Evolutionary conservation across 495 filamentous ascomycete species (phyloP).

Genomic region (Cercophora sp.): DNA sequence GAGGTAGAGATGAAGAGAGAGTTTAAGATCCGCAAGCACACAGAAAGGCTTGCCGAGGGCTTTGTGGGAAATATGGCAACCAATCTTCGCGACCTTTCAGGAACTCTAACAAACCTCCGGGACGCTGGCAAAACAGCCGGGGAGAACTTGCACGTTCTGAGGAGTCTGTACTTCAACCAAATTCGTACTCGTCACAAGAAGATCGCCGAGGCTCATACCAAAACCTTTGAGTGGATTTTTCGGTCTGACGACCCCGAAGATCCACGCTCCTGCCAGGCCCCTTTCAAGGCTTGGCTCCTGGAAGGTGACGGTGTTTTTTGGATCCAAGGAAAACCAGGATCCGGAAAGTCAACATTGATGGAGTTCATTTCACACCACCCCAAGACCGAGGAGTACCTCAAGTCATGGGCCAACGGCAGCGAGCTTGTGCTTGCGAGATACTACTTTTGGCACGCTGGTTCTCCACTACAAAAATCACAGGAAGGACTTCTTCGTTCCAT

Average conservation of each 20-base stretch:
- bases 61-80: background rate
- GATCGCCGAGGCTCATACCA: background rate
- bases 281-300: background rate
- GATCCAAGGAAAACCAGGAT: constrained; percentile 12
- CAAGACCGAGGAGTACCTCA: background rate
- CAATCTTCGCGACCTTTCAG: background rate
- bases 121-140: background rate
- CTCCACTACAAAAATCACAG: constrained; percentile 2
- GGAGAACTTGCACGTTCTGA: background rate
- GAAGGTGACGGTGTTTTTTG: constrained; percentile 2
- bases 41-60: background rate
- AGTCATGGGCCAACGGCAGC: background rate
- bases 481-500: constrained; percentile 6
- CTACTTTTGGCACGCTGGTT: constrained; percentile 9
- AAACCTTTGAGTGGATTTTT: background rate
- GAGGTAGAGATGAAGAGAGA: background rate
- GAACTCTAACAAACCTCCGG: background rate
- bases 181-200: background rate
- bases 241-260: background rate
- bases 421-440: constrained; percentile 3
- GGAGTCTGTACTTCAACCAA: background rate
- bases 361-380: constrained; percentile 2
- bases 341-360: constrained; percentile 13
- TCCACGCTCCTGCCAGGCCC: background rate
- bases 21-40: background rate